Evolutionary conservation across 2,329 filamentous ascomycete genomes (phyloP).

Genomic region (Neonectria hederae): DNA sequence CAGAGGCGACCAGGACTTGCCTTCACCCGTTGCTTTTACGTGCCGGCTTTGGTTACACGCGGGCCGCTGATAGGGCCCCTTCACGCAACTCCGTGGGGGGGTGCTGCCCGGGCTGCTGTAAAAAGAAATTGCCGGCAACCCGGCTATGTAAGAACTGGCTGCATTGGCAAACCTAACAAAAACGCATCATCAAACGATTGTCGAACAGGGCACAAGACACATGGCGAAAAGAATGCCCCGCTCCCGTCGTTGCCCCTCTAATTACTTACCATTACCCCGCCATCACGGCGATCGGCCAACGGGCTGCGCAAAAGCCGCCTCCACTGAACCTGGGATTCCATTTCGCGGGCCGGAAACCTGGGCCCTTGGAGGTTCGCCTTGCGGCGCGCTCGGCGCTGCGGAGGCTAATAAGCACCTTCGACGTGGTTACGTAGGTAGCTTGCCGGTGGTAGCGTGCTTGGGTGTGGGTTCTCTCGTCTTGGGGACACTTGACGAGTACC

Average conservation of each 20-base stretch:
- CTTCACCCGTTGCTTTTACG: conserved; percentile 7
- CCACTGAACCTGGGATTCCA: background rate
- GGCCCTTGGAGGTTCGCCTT: conserved; percentile 21
- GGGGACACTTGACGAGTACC: conserved; percentile 4
- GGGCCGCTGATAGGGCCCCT: conserved; percentile 27
- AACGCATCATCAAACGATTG: background rate
- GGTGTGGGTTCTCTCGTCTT: conserved; percentile 8
- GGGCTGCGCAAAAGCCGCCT: conserved; percentile 15
- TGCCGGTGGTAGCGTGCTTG: background rate
- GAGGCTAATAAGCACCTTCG: conserved; percentile 20
- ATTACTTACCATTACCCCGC: conserved; percentile 35
- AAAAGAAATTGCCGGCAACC: conserved; percentile 26
- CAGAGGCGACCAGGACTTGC: background rate
- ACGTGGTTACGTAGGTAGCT: conserved; percentile 20
- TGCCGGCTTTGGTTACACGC: conserved; percentile 28
- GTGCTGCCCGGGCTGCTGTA: background rate
- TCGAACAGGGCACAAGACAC: background rate
- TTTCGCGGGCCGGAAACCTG: conserved; percentile 27
- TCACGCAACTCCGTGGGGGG: background rate
- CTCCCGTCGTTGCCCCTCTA: conserved; percentile 3
- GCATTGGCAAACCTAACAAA: background rate
- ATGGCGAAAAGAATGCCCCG: conserved; percentile 19
- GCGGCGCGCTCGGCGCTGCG: conserved; percentile 34
- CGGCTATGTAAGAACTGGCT: conserved; percentile 5
- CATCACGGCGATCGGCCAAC: conserved; percentile 30